phyloP scores from a whole-genome alignment of 345 rosid species.

The Barbarea vulgaris region DNA sequence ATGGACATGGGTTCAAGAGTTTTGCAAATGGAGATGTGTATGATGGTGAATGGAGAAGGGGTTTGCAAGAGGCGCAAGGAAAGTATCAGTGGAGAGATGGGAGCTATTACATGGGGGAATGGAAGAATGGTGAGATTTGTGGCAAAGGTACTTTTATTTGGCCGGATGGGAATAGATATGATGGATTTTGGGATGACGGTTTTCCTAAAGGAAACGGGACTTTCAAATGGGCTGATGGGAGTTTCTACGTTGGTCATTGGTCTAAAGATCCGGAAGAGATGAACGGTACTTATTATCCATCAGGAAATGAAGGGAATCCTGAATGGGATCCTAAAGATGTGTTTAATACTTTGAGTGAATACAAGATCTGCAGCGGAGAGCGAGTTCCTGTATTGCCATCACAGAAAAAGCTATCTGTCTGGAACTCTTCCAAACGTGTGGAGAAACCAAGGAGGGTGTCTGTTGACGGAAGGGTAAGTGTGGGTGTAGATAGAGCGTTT shows the following conservation, averaged over 20 bases:
- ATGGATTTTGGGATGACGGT: constrained; percentile 82
- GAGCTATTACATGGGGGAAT: constrained; percentile 67
- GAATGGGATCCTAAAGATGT: constrained; percentile 77
- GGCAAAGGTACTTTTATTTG: constrained; percentile 76
- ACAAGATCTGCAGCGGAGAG: constrained; percentile 58
- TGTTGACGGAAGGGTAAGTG: constrained; percentile 83
- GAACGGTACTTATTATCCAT: constrained; percentile 72
- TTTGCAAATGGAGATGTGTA: constrained; percentile 75
- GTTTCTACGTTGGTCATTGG: constrained; percentile 86
- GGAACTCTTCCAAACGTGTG: constrained; percentile 68
- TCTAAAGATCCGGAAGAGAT: constrained; percentile 71
- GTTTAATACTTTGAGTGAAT: constrained; percentile 43
- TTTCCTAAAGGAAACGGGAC: constrained; percentile 78
- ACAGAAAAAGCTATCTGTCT: constrained; percentile 75
- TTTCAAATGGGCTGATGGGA: constrained; percentile 71
- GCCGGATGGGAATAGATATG: constrained; percentile 63
- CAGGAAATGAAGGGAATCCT: constrained; percentile 38
- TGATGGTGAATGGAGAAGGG: constrained; percentile 88
- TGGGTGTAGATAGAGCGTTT: constrained; percentile 70
- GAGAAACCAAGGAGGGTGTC: constrained; percentile 69
- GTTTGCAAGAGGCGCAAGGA: constrained; percentile 78
- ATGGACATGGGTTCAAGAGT: constrained; percentile 69
- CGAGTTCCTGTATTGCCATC: constrained; percentile 78
- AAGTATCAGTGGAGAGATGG: constrained; percentile 72
- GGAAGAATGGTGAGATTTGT: constrained; percentile 66